Evolutionary conservation across 1,284 basidiomycete species (phyloP).

Genomic region (Boletus semigastroideus): DNA sequence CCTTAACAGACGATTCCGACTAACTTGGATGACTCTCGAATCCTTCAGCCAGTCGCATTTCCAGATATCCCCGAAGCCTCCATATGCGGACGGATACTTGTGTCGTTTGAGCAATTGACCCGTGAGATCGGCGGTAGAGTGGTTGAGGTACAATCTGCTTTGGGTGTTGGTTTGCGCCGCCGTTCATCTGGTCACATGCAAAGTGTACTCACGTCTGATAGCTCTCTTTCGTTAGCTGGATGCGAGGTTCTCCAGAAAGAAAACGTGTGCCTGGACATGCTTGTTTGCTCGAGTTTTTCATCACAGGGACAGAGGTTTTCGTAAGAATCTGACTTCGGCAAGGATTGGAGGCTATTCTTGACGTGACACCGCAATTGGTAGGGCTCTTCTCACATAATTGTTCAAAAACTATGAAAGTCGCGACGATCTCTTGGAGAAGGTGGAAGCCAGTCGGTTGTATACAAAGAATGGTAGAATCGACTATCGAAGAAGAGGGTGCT

Average conservation of each 20-base stretch:
- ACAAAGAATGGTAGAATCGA: constrained; percentile 1
- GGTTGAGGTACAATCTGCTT: neutral
- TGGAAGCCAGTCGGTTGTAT: constrained; percentile 20
- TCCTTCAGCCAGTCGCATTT: constrained; percentile 26
- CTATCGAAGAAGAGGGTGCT: neutral
- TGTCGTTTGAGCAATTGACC: constrained; percentile 13
- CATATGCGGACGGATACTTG: constrained; percentile 26
- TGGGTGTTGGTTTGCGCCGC: neutral
- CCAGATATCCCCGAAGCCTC: constrained; percentile 30
- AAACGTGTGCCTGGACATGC: neutral
- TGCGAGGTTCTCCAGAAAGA: neutral
- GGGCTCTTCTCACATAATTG: neutral
- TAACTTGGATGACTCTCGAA: constrained; percentile 14
- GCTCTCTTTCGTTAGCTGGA: neutral
- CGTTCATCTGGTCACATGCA: too few relatives aligned
- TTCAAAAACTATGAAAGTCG: constrained; percentile 15
- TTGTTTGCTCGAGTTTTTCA: neutral
- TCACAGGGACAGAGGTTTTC: neutral
- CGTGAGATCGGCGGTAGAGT: constrained; percentile 17
- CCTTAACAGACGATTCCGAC: neutral
- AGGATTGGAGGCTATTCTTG: neutral
- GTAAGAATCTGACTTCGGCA: constrained; percentile 1
- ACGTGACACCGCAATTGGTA: neutral
- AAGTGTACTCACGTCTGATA: constrained; percentile 2
- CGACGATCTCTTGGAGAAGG: constrained; percentile 17